Percentiles rank a stretch among this genome's conserved stretches.
Evolutionary conservation across 805 yeast genomes (phyloP).

Genomic region (Candida berthetii): DNA sequence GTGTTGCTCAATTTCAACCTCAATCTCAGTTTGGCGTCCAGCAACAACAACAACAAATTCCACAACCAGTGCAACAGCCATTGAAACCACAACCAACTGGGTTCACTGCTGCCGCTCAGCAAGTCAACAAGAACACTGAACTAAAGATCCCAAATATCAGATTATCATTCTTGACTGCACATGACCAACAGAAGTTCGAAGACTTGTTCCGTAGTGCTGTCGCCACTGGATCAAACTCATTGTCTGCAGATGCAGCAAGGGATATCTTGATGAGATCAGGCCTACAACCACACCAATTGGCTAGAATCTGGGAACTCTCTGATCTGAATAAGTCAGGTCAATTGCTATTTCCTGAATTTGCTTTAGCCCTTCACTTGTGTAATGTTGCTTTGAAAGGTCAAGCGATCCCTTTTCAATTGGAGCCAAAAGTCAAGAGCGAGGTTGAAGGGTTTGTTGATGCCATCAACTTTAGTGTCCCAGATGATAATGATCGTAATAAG

Average conservation of each 20-base stretch:
- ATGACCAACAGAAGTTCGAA: conserved; percentile 85
- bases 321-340: conserved; percentile 85
- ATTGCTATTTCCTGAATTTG: conserved; percentile 89
- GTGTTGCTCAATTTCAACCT: conserved; percentile 13
- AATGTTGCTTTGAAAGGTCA: conserved; percentile 74
- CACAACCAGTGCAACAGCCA: conserved; percentile 18
- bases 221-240: conserved; percentile 39
- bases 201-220: conserved; percentile 78
- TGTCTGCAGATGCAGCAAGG: conserved; percentile 70
- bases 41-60: conserved; percentile 25
- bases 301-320: conserved; percentile 87
- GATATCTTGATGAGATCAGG: conserved; percentile 77
- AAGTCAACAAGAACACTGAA: conserved; percentile 41
- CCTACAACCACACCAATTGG: conserved; percentile 65
- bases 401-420: conserved; percentile 65
- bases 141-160: conserved; percentile 71
- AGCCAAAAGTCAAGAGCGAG: conserved; percentile 70
- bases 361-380: conserved; percentile 84
- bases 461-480: conserved; percentile 74
- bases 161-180: conserved; percentile 75
- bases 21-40: conserved; percentile 26
- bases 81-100: conserved; percentile 34
- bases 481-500: conserved; percentile 25
- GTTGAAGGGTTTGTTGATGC: conserved; percentile 87
- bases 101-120: conserved; percentile 23